Evolutionary conservation across 1,284 basidiomycete species (phyloP), one percentile per base, ranked within the genome.

Genomic region (Pulchroboletus neoregius): DNA sequence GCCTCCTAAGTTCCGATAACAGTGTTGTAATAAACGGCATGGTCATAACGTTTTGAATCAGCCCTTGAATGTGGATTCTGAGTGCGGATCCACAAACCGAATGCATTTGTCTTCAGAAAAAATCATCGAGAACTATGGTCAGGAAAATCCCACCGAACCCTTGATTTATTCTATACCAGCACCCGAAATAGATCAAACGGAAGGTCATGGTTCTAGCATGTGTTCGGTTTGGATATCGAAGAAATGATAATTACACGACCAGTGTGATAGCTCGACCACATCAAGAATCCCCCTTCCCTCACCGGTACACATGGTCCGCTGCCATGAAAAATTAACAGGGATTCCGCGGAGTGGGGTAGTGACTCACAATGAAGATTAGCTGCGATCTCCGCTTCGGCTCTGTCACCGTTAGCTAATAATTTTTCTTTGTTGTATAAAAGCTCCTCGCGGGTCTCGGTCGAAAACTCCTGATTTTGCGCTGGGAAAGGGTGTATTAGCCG

Each of bases 351-450:
- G 31, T 30, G 46, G 34, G 43, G 44, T 50, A 39, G 16, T 48
- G 41, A 71, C 82, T 58, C 62, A 88, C 87, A 77, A 63, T 93
- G 79, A 55, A 97, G 72, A 71, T 96, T 96, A 47, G 94, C 93
- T 47, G 92, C 92, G 63, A 97, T 91, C 74, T 99, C 95, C 30
- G 94, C 90, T 71, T 99, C 95, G 54, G 92, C 91, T 54, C 90
- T 75, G 73, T 99, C 96, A 51, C 96, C 96, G 65, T 97, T 98
- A 34, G 92, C 84, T 48, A 97, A 77, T 46, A 98, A 79, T 72
- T 96, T 94, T 75, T 94, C 92, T 74, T 99, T 99, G 80, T 99
- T 99, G 75, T 99, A 99, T 41, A 99, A 75, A 48, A 99, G 80
- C 71, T 99, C 96, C 69, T 99, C 96, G 51, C 96, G 88, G 9